These are phyloP conservation scores for Acacia crassicarpa DNA, from an alignment of 306 rosid species.

Conservation along the genomic window DNA sequence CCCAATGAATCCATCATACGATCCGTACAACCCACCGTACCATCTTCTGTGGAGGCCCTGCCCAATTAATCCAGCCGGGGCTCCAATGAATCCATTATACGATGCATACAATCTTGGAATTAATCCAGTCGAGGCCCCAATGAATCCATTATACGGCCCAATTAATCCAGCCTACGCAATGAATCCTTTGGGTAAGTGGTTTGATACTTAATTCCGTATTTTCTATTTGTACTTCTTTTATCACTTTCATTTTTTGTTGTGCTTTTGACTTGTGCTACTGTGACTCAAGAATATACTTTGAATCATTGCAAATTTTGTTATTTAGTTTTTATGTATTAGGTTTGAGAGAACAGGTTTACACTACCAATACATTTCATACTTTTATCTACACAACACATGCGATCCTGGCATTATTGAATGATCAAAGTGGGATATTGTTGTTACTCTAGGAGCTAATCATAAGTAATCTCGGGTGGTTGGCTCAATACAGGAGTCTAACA, in stretches of 20 bases:
- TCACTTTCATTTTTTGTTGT: slow-evolving; percentile 22
- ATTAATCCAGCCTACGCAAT: neutral
- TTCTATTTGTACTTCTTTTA: neutral
- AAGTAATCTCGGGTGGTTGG: slow-evolving; percentile 31
- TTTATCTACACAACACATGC: neutral
- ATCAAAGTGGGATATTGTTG: slow-evolving; percentile 8
- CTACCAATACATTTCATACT: neutral
- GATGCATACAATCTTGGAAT: too few relatives aligned
- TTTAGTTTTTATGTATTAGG: neutral
- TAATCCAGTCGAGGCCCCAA: too few relatives aligned
- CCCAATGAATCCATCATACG: too few relatives aligned
- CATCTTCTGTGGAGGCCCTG: too few relatives aligned
- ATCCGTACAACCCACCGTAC: too few relatives aligned
- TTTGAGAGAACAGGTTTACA: neutral
- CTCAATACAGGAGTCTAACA: slow-evolving; percentile 30
- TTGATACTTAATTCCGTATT: neutral
- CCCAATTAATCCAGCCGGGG: too few relatives aligned
- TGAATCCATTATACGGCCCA: too few relatives aligned
- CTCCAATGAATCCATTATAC: too few relatives aligned
- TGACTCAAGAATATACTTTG: too few relatives aligned
- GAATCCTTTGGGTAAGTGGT: slow-evolving; percentile 34
- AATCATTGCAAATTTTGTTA: too few relatives aligned
- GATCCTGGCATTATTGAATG: slow-evolving; percentile 11
- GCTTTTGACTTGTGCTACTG: too few relatives aligned
- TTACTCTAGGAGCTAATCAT: slow-evolving; percentile 15